Evolutionary conservation across 176 grass and related monocot genomes (phyloP).

Genomic region (Dendrocalamus sinicus): DNA sequence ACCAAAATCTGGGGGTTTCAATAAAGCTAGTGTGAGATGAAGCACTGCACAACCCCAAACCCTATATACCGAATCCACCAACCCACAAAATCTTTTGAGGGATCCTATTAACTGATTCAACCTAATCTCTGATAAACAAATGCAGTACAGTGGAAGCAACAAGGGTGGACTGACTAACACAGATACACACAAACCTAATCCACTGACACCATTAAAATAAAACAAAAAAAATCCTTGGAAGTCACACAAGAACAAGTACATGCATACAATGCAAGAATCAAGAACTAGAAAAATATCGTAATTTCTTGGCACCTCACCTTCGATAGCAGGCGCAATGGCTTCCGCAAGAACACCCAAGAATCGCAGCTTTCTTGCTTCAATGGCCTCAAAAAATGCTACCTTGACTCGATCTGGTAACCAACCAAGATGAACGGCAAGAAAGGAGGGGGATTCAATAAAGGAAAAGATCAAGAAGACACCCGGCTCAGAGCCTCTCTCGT

Average conservation of each 20-base stretch:
- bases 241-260: not conserved
- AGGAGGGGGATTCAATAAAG: constrained; percentile 22
- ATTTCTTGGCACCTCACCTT: not conserved
- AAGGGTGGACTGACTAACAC: not conserved
- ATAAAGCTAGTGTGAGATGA: constrained; percentile 26
- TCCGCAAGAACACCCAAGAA: constrained; percentile 30
- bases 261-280: constrained; percentile 4
- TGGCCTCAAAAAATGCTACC: constrained; percentile 11
- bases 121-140: constrained; percentile 21
- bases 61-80: constrained; percentile 35
- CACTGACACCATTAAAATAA: constrained; percentile 22
- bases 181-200: constrained; percentile 34
- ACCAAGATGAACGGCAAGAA: constrained; percentile 18
- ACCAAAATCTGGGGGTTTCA: constrained; percentile 2
- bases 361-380: constrained; percentile 1
- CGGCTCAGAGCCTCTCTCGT: constrained; percentile 53
- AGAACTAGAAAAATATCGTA: not conserved
- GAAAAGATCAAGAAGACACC: constrained; percentile 44
- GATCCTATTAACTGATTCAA: not conserved
- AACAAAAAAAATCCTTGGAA: not conserved
- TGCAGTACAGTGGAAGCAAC: constrained; percentile 29
- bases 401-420: constrained; percentile 36
- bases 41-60: not conserved
- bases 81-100: not conserved
- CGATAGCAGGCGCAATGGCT: not conserved